These are phyloP conservation scores for Chlorella vulgaris DNA, from an alignment of 139 green algal species.

Conservation along the genomic window DNA sequence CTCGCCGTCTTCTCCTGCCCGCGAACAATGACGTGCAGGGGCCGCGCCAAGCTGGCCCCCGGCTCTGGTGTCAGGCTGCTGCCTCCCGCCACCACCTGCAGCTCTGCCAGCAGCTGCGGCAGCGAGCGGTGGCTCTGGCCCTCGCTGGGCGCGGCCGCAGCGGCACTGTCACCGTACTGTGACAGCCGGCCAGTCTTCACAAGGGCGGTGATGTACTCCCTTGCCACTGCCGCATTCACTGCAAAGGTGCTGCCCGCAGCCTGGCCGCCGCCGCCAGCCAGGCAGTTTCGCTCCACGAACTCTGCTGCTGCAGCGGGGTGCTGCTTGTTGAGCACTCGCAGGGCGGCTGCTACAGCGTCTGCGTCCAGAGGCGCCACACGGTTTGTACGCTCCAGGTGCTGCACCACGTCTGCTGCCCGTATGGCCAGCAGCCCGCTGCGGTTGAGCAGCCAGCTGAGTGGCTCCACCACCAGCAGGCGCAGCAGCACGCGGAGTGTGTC, in stretches of 20 bases:
- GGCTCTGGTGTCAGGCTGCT: conserved; percentile 7
- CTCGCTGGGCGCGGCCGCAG: neutral
- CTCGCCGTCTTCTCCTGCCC: conserved; percentile 21
- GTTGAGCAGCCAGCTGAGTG: conserved; percentile 30
- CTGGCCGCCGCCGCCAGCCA: neutral
- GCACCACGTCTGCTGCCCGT: conserved; percentile 1
- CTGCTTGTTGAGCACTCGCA: conserved; percentile 18
- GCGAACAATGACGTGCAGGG: conserved; percentile 69
- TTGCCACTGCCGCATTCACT: conserved; percentile 65
- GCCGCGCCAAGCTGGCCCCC: conserved; percentile 50
- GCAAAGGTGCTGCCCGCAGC: conserved; percentile 33
- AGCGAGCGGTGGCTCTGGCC: conserved; percentile 63
- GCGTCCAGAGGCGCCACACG: neutral
- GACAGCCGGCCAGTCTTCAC: conserved; percentile 70
- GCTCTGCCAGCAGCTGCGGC: conserved; percentile 64
- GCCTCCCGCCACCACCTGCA: conserved; percentile 49
- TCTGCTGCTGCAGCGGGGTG: conserved; percentile 18
- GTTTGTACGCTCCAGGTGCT: conserved; percentile 25
- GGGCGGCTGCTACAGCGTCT: neutral
- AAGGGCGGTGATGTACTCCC: conserved; percentile 90
- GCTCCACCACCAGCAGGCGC: conserved; percentile 35
- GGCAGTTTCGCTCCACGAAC: conserved; percentile 38
- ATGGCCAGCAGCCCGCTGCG: conserved; percentile 25
- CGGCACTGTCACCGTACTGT: conserved; percentile 44
- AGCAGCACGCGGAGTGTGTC: conserved; percentile 34